These are phyloP conservation scores for Pleurotus pulmonarius DNA, from an alignment of 768 basidiomycete species.

Conservation along the genomic window DNA sequence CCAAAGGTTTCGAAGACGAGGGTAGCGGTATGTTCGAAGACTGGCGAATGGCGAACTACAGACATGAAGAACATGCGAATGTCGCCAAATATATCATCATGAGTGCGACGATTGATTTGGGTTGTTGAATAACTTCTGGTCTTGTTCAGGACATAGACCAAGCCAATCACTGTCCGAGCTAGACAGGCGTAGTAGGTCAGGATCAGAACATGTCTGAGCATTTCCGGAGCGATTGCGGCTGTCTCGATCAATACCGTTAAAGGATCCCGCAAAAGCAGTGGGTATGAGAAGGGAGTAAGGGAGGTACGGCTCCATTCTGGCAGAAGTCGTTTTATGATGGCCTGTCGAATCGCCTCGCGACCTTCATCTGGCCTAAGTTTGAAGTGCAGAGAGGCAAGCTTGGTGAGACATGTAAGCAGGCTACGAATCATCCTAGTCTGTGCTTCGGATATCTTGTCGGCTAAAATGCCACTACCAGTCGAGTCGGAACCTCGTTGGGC, in stretches of 20 bases:
- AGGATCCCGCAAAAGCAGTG: conserved; percentile 85
- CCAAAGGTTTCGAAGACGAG: conserved; percentile 78
- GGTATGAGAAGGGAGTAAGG: conserved; percentile 77
- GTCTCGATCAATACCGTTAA: conserved; percentile 87
- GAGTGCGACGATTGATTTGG: conserved; percentile 41
- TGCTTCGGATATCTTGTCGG: conserved; percentile 76
- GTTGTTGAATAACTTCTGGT: conserved; percentile 50
- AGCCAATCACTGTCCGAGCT: conserved; percentile 79
- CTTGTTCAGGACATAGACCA: conserved; percentile 81
- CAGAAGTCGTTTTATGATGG: conserved; percentile 83
- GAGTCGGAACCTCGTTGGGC: conserved; percentile 65
- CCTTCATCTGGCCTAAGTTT: conserved; percentile 71
- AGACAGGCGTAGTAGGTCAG: conserved; percentile 90
- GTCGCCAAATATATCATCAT: conserved; percentile 78
- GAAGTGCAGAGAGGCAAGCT: conserved; percentile 65
- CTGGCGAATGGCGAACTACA: conserved; percentile 83
- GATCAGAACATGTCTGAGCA: conserved; percentile 83
- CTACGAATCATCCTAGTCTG: conserved; percentile 77
- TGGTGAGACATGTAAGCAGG: conserved; percentile 64
- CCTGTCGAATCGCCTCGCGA: conserved; percentile 72
- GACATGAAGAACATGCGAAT: conserved; percentile 89
- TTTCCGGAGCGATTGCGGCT: conserved; percentile 85
- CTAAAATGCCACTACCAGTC: conserved; percentile 44
- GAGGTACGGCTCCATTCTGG: conserved; percentile 92
- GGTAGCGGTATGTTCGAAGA: conserved; percentile 82